Conservation (phyloP, 2,329 filamentous ascomycete species). For the Penicillium sp. region DNA sequence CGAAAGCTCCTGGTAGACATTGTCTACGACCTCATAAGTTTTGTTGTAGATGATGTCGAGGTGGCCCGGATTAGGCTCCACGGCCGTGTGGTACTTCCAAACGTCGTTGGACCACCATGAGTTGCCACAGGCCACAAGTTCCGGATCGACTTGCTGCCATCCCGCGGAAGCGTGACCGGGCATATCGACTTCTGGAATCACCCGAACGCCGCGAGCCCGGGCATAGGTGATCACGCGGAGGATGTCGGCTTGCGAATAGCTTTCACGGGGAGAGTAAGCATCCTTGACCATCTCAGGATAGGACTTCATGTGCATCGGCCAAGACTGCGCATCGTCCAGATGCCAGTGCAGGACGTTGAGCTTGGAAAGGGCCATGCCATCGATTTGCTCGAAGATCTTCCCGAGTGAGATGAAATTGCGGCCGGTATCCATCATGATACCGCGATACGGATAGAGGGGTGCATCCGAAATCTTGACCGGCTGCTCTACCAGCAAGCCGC, state of each 20-base stretch:
- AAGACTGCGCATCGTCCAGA: constrained; percentile 51
- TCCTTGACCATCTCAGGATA: constrained; percentile 52
- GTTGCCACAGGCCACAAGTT: constrained; percentile 52
- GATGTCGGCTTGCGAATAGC: constrained; percentile 43
- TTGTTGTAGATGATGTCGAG: constrained; percentile 52
- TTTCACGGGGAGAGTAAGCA: constrained; percentile 48
- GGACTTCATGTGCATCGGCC: constrained; percentile 47
- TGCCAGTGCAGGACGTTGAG: constrained; percentile 56
- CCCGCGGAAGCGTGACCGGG: constrained; percentile 53
- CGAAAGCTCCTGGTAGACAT: constrained; percentile 52
- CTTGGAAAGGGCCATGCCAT: constrained; percentile 52
- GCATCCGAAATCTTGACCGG: constrained; percentile 48
- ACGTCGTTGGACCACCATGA: constrained; percentile 58
- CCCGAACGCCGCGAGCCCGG: constrained; percentile 51
- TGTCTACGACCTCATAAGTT: constrained; percentile 50
- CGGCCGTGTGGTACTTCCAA: constrained; percentile 51
- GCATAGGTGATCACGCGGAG: constrained; percentile 47
- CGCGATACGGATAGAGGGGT: constrained; percentile 51
- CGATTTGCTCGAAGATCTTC: constrained; percentile 52
- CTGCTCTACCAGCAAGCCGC: constrained; percentile 48
- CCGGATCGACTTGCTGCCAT: constrained; percentile 53
- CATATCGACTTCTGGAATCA: constrained; percentile 59
- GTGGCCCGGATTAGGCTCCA: constrained; percentile 53
- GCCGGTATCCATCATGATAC: constrained; percentile 52
- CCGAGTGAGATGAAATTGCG: constrained; percentile 50